Percentiles rank a stretch among this genome's conserved stretches.
phyloP scores from a whole-genome alignment of 257 asterid genomes.

The Striga asiatica region DNA sequence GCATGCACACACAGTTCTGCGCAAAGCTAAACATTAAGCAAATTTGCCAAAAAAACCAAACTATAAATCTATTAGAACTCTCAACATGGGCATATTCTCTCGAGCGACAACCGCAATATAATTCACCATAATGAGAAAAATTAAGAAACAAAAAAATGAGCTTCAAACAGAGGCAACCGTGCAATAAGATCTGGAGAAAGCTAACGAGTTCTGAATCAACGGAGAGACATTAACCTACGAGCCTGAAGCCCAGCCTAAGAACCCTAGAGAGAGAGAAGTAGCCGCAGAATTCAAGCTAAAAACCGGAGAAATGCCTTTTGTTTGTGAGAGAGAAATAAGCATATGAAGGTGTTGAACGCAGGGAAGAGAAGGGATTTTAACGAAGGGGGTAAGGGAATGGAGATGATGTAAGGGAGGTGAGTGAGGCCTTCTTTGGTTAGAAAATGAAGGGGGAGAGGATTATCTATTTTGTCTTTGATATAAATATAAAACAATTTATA shows the following conservation, averaged over 20 bases:
- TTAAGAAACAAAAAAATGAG: not conserved
- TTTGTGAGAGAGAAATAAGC: not conserved
- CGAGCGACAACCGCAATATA: not conserved
- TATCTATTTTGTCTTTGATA: no score
- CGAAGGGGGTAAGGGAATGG: no score
- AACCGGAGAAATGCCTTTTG: conserved; percentile 21
- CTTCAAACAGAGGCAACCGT: not conserved
- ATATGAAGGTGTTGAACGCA: conserved; percentile 9
- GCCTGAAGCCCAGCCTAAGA: conserved; percentile 14
- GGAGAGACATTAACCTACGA: conserved; percentile 21
- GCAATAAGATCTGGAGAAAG: conserved; percentile 22
- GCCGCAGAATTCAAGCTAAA: conserved; percentile 7
- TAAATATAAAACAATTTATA: no score
- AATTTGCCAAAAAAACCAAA: not conserved
- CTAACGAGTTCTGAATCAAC: conserved; percentile 26
- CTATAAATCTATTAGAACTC: not conserved
- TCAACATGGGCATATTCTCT: conserved; percentile 12
- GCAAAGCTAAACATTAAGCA: not conserved
- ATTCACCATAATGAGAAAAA: not conserved
- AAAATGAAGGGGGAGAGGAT: no score
- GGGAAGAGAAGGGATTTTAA: no score
- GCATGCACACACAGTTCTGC: conserved; percentile 13
- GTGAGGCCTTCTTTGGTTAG: no score
- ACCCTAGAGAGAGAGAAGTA: conserved; percentile 28
- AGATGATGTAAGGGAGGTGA: no score